Base-by-base conservation (phyloP, 441 rosid species). In the Syzygium syzygioides region DNA sequence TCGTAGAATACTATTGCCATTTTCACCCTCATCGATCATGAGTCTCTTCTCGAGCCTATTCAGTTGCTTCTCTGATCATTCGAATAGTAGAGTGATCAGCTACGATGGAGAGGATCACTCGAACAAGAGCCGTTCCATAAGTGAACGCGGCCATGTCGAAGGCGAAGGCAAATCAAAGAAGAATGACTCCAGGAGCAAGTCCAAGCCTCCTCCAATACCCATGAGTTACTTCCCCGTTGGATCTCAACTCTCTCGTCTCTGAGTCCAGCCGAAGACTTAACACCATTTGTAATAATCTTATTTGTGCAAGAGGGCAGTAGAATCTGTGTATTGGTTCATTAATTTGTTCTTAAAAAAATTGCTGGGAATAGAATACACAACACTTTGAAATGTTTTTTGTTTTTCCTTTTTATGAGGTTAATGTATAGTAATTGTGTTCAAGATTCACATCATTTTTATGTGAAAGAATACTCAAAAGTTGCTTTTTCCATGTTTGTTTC, bases 151-250 rank as follows among this genome's bases (percentile, higher is more conserved):
- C 80, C 80, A 6, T 20, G 80, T 37, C 5, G 9, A 37, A 71
- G 80, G 80, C 6, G 28, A 71, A 41, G 50, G 17, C 15, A 12
- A 34, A 23, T 37, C 50, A 28, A 71, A 71, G 80, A 71, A 37
- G 80, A 37, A 37, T 30, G 5, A 3, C 34, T 85, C 87, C 48
- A 88, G 56, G 45, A 83, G 86, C 83, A 87, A 87, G 32, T 60
- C 86, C 62, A 85, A 59, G 62, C 48, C 86, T 45, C 86, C 89
- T 59, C 86, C 89, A 1, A 48, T 88, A 23, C 50, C 86, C 4
- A 55, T 87, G 55, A n/a, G 59, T 32, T 87, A 87, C 60, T 87
- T 87, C 54, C 88, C 88, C 11, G 41, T 68, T 12, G 88, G 88
- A 66, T 87, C 88, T 3, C 55, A 79, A 68, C 30, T 55, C 17